Evolutionary conservation across 108 stramenopile genomes (phyloP).

Genomic region (Craspedostauros australis): DNA sequence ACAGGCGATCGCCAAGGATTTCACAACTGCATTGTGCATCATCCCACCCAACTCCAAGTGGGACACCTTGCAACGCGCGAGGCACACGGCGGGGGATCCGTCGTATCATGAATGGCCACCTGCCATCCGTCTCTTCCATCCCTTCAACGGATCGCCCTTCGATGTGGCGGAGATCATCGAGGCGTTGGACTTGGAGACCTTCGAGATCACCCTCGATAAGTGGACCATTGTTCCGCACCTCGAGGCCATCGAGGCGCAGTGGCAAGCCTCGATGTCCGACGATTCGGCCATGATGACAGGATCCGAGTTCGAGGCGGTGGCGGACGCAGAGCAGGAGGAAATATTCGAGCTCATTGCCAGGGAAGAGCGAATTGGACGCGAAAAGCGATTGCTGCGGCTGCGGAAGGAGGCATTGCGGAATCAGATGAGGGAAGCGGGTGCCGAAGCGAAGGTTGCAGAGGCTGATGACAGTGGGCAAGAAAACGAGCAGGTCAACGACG

Average conservation of each 20-base stretch:
- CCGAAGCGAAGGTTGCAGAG: not conserved
- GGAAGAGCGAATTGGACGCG: constrained; percentile 40
- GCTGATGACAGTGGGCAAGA: constrained; percentile 3
- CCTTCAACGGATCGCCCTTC: constrained; percentile 39
- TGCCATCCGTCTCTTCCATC: constrained; percentile 74
- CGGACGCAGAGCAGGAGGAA: constrained; percentile 24
- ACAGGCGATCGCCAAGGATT: too few relatives aligned
- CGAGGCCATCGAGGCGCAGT: constrained; percentile 31
- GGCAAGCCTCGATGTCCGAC: constrained; percentile 12
- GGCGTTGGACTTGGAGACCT: constrained; percentile 37
- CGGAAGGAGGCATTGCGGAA: constrained; percentile 28
- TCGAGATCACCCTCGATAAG: constrained; percentile 63
- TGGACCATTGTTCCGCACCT: constrained; percentile 62
- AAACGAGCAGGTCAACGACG: constrained; percentile 3
- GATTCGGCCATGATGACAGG: not conserved
- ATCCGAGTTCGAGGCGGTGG: not conserved
- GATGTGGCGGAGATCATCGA: constrained; percentile 65
- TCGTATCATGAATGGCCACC: constrained; percentile 74
- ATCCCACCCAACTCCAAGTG: constrained; percentile 66
- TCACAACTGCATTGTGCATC: constrained; percentile 49
- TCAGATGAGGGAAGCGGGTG: not conserved
- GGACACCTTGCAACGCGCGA: constrained; percentile 71
- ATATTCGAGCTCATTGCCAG: constrained; percentile 36
- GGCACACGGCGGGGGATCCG: constrained; percentile 60
- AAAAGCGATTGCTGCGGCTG: too few relatives aligned